Evolutionary conservation across 2,329 filamentous ascomycete species (phyloP), one percentile per base, ranked within the genome.

Genomic region (Didymella segeticola): DNA sequence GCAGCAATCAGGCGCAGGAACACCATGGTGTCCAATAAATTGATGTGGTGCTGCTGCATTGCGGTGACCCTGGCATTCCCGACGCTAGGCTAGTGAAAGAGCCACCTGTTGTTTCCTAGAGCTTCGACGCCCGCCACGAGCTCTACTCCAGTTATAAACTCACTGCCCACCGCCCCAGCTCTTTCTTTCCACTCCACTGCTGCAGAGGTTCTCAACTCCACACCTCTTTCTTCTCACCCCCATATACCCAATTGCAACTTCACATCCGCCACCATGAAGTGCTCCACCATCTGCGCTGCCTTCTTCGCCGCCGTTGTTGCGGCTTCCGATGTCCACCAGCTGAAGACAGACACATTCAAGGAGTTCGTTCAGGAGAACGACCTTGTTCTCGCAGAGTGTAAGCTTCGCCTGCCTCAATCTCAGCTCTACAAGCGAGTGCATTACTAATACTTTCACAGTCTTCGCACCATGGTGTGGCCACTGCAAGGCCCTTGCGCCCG

Each of bases 381-480:
- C 68, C 84, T 99, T 53, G 93, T 97, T 49, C 88, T 99, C 58
- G 92, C 92, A 68, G 93, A 99, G 82, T 99, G 90, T 93, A 82
- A 79, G 89, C 80, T 33, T 48, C 23, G 39, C 34, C 15, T 1
- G 17, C 12, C 14, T 29, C 22, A 11, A 30, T 0, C 17, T 25
- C 6, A 27, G 12, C 12, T 23, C 3, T 23, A 23, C 23, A 3
- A 4, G 34, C 20, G 34, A 27, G 20, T 34, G 11, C 11, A 15
- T 22, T 7, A 34, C 30, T 83, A 71, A 83, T 72, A 57, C 39
- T 33, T 31, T 4, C 48, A 37, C 49, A 91, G 89, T 97, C 86
- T 97, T 91, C 77, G 93, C 93, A 65, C 93, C 93, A 68, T 96
- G 93, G 93, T 96, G 90, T 68, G 93, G 93, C 64, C 93, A 98